Conservation (phyloP, 2,329 filamentous ascomycete species). For the Sclerotinia trifoliorum region DNA sequence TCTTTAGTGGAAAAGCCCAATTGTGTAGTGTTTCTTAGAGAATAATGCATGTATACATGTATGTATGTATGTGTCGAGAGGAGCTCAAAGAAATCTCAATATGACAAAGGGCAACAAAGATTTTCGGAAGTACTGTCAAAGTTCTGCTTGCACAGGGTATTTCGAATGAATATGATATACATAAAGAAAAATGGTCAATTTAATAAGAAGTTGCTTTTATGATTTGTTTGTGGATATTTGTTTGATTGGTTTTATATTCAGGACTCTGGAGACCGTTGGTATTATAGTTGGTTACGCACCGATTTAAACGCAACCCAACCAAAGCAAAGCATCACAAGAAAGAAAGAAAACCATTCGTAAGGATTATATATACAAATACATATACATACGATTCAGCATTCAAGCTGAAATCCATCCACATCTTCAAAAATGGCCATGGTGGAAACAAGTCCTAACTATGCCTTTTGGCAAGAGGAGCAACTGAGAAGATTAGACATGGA, state of each 20-base stretch:
- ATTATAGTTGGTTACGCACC: not conserved
- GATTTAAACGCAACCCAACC: not conserved
- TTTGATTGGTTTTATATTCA: not conserved
- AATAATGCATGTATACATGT: not conserved
- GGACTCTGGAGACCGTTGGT: not conserved
- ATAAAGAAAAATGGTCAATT: not conserved
- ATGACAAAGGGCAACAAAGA: conserved; percentile 19
- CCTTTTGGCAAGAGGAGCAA: conserved; percentile 12
- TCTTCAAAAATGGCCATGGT: not conserved
- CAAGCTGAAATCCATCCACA: not conserved
- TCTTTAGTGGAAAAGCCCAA: not conserved
- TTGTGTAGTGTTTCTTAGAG: not conserved
- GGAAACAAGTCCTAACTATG: not conserved
- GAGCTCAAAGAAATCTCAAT: not conserved
- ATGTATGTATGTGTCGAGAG: too few species aligned
- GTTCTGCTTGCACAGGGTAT: not conserved
- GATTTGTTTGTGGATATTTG: not conserved
- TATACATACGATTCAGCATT: not conserved
- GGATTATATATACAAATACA: too few species aligned
- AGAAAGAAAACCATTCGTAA: too few species aligned
- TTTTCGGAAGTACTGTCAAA: not conserved
- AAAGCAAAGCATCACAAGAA: not conserved
- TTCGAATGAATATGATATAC: not conserved
- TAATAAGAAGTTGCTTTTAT: conserved; percentile 14
- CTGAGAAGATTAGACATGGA: not conserved